Conservation (phyloP, 768 basidiomycete genomes). For the Xanthoconium purpureum region DNA sequence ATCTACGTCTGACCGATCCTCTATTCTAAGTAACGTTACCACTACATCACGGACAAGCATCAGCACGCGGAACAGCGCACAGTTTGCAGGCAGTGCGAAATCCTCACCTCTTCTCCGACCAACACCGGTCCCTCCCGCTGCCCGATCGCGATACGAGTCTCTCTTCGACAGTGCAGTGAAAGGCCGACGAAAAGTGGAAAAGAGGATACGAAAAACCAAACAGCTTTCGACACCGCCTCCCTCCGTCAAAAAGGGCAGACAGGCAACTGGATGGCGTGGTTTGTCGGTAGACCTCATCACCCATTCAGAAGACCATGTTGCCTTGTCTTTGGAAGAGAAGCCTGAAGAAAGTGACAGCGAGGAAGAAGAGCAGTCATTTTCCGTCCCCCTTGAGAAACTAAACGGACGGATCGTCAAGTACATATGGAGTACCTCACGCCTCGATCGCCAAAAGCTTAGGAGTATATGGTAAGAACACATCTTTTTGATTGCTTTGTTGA, state of each 20-base stretch:
- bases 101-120: slow-evolving; percentile 44
- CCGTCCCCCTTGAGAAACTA: slow-evolving; percentile 45
- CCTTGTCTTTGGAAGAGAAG: slow-evolving; percentile 11
- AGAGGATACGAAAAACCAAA: slow-evolving; percentile 25
- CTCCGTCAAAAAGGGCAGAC: slow-evolving; percentile 42
- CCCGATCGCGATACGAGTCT: slow-evolving; percentile 62
- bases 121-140: slow-evolving; percentile 64
- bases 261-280: slow-evolving; percentile 73
- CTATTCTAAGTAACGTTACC: slow-evolving; percentile 50
- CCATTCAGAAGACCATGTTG: slow-evolving; percentile 35
- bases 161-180: slow-evolving; percentile 62
- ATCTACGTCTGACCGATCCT: slow-evolving; percentile 60
- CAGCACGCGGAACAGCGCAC: slow-evolving; percentile 31
- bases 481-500: not conserved
- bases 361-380: slow-evolving; percentile 26
- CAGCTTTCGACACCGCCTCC: slow-evolving; percentile 37
- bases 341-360: slow-evolving; percentile 12
- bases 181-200: slow-evolving; percentile 42
- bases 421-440: slow-evolving; percentile 62
- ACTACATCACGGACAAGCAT: slow-evolving; percentile 39
- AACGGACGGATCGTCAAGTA: slow-evolving; percentile 53
- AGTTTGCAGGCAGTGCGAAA: slow-evolving; percentile 17
- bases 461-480: slow-evolving; percentile 60
- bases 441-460: slow-evolving; percentile 50
- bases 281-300: slow-evolving; percentile 66